phyloP scores from a whole-genome alignment of 2,329 filamentous ascomycete species.

The Diplodia sapinea region DNA sequence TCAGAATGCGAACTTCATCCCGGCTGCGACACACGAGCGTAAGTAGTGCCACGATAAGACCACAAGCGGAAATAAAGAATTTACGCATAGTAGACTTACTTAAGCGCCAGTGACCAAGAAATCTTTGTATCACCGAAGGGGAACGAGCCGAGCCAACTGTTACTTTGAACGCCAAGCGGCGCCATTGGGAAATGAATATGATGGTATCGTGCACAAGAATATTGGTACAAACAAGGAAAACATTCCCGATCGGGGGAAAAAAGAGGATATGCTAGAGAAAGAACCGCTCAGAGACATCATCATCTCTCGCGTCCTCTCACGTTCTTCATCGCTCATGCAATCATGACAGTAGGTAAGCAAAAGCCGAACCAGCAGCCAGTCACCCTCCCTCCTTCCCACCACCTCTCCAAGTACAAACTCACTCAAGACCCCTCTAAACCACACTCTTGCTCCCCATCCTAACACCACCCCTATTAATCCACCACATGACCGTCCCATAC shows the following conservation, averaged over 20 bases:
- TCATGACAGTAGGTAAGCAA: background rate
- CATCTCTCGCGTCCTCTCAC: background rate
- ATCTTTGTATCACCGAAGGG: background rate
- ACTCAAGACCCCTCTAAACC: background rate
- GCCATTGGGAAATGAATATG: background rate
- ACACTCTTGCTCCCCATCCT: constrained; percentile 11
- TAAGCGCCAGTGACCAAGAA: background rate
- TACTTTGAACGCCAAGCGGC: background rate
- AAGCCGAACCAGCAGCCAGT: background rate
- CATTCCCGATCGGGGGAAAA: background rate
- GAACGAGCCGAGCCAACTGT: background rate
- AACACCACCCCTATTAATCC: constrained; percentile 3
- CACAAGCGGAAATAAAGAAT: no score
- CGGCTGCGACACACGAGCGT: no score
- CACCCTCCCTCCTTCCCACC: background rate
- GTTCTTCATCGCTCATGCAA: background rate
- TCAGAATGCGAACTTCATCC: no score
- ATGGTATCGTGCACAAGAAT: background rate
- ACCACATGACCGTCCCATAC: constrained; percentile 43
- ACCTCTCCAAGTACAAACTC: no score
- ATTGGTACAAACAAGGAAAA: constrained; percentile 1
- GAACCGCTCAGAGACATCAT: background rate
- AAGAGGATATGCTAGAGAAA: background rate
- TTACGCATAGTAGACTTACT: background rate
- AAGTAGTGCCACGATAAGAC: no score